phyloP scores from a whole-genome alignment of 495 filamentous ascomycete genomes.

The Penicillium roqueforti region DNA sequence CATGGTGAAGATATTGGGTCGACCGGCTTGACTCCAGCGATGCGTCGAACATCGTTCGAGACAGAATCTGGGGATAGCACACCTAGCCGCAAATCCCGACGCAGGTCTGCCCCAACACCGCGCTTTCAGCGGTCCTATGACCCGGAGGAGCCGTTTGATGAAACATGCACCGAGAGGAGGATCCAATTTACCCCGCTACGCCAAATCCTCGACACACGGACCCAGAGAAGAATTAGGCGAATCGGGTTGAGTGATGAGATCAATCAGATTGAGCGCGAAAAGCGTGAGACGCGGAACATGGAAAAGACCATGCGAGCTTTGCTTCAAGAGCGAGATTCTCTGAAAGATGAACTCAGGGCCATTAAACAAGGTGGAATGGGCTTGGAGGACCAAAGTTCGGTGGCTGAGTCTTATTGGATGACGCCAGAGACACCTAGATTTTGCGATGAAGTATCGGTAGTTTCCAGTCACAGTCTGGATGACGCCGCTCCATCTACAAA shows the following conservation, averaged over 20 bases:
- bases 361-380: constrained; percentile 34
- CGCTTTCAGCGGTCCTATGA: constrained; percentile 23
- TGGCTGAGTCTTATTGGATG: constrained; percentile 23
- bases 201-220: constrained; percentile 65
- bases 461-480: constrained; percentile 7
- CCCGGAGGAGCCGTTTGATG: constrained; percentile 26
- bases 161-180: constrained; percentile 29
- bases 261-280: constrained; percentile 59
- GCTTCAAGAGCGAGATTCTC: constrained; percentile 35
- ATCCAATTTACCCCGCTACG: constrained; percentile 64
- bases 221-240: constrained; percentile 65
- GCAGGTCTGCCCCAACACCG: constrained; percentile 29
- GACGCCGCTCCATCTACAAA: background rate
- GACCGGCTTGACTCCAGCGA: constrained; percentile 66
- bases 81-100: constrained; percentile 42
- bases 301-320: constrained; percentile 47
- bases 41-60: constrained; percentile 53
- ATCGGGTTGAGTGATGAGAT: constrained; percentile 73
- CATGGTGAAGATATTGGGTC: constrained; percentile 34
- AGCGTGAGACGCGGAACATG: constrained; percentile 44
- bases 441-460: constrained; percentile 18
- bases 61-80: constrained; percentile 27
- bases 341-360: constrained; percentile 49
- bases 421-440: constrained; percentile 17
- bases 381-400: constrained; percentile 22